These are phyloP conservation scores for Hanseniaspora gamundiae DNA, from an alignment of 1,139 yeast species.

Conservation along the genomic window DNA sequence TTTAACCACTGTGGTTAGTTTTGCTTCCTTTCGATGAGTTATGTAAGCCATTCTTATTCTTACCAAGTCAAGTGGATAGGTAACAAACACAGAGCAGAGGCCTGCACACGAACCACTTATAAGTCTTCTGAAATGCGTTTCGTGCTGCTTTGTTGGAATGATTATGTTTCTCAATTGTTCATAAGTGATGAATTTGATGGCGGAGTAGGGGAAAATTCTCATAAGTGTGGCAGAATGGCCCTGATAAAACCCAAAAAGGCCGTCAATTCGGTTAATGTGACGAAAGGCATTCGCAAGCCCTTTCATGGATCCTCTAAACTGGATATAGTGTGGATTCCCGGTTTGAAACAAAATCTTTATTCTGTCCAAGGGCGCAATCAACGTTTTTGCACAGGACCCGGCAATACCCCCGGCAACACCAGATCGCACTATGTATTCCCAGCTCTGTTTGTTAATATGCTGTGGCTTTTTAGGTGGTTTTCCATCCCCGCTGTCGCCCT, in stretches of 20 bases:
- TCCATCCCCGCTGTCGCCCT: neutral
- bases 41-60: conserved; percentile 89
- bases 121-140: conserved; percentile 70
- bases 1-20: conserved; percentile 40
- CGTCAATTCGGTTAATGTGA: conserved; percentile 57
- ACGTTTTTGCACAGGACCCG: conserved; percentile 88
- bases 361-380: conserved; percentile 91
- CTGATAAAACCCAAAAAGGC: conserved; percentile 74
- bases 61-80: conserved; percentile 85
- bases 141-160: conserved; percentile 63
- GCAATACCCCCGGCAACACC: conserved; percentile 95
- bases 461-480: neutral
- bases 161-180: conserved; percentile 77
- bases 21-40: conserved; percentile 46
- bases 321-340: conserved; percentile 73
- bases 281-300: conserved; percentile 69
- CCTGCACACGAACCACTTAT: conserved; percentile 89
- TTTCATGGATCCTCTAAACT: conserved; percentile 66
- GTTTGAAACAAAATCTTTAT: conserved; percentile 93
- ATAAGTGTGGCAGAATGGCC: conserved; percentile 91
- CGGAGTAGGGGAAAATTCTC: conserved; percentile 93
- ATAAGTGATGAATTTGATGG: conserved; percentile 92
- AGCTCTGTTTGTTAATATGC: conserved; percentile 47
- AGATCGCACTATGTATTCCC: conserved; percentile 68
- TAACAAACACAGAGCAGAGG: conserved; percentile 70